Evolutionary conservation across 2,329 filamentous ascomycete genomes (phyloP).

Genomic region (Elsinoe fawcettii): DNA sequence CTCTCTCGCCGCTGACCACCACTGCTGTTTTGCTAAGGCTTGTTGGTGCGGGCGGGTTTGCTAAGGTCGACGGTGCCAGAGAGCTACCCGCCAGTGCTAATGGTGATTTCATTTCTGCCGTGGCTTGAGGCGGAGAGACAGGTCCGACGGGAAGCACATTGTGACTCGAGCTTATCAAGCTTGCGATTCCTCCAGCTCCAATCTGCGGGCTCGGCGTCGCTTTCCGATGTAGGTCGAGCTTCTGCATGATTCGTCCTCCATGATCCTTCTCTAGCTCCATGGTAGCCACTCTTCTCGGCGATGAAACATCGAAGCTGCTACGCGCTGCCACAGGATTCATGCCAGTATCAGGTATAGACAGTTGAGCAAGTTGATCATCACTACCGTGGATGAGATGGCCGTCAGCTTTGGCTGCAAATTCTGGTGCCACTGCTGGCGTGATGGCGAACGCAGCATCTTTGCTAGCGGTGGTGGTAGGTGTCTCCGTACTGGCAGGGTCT

Average conservation of each 20-base stretch:
- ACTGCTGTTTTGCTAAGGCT: conserved; percentile 82
- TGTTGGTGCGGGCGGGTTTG: conserved; percentile 74
- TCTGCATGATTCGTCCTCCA: conserved; percentile 83
- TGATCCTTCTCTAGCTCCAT: conserved; percentile 59
- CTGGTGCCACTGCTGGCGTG: conserved; percentile 75
- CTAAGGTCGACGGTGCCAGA: conserved; percentile 74
- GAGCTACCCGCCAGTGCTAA: conserved; percentile 46
- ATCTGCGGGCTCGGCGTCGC: conserved; percentile 50
- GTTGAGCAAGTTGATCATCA: conserved; percentile 42
- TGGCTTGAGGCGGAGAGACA: conserved; percentile 32
- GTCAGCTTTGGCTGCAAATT: conserved; percentile 81
- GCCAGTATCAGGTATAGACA: conserved; percentile 28
- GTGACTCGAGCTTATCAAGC: conserved; percentile 78
- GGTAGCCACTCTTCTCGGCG: conserved; percentile 36
- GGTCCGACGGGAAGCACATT: conserved; percentile 62
- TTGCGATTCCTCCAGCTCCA: conserved; percentile 63
- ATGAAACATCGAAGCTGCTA: conserved; percentile 61
- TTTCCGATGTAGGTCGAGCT: conserved; percentile 81
- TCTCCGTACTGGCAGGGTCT: conserved; percentile 50
- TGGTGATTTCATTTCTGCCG: conserved; percentile 17
- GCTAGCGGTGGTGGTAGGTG: conserved; percentile 35
- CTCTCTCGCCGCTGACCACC: conserved; percentile 68
- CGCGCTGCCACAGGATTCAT: conserved; percentile 39
- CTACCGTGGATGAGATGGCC: conserved; percentile 49
- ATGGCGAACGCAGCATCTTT: conserved; percentile 81